Percentiles rank a stretch among this genome's conserved stretches.
phyloP scores from a whole-genome alignment of 257 asterid species.

The Anisodus tanguticus region DNA sequence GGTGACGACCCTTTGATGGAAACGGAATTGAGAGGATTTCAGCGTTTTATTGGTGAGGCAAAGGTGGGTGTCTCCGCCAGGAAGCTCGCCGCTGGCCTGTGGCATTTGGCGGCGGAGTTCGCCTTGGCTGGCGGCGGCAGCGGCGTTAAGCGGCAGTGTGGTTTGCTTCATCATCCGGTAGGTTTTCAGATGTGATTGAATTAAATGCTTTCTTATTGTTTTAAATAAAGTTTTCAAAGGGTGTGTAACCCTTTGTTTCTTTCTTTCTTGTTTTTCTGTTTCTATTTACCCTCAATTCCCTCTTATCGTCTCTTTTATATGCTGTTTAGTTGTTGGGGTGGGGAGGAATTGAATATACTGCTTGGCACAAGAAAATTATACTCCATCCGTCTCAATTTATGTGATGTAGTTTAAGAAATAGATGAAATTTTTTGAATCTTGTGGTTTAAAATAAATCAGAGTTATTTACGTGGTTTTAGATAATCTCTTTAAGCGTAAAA shows the following conservation, averaged over 20 bases:
- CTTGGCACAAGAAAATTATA: background rate
- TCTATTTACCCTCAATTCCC: background rate
- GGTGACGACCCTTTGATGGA: background rate
- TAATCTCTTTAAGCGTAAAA: no score
- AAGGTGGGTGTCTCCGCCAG: constrained; percentile 49
- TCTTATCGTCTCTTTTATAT: background rate
- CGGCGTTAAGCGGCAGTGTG: constrained; percentile 36
- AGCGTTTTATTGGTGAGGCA: constrained; percentile 31
- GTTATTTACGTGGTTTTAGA: no score
- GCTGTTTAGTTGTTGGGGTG: background rate
- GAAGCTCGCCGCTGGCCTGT: constrained; percentile 63
- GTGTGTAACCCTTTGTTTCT: background rate
- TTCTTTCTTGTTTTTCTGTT: background rate
- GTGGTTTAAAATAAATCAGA: no score
- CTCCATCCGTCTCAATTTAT: no score
- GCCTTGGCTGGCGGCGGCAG: constrained; percentile 27
- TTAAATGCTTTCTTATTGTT: background rate
- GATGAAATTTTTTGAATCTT: no score
- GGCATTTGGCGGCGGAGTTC: constrained; percentile 46
- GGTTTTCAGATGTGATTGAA: constrained; percentile 43
- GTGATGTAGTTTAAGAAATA: no score
- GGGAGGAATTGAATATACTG: background rate
- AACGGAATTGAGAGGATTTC: constrained; percentile 26
- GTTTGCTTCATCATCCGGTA: constrained; percentile 36
- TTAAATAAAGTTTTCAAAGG: background rate